phyloP scores from a whole-genome alignment of 2,329 filamentous ascomycete species.

The Teratosphaeria gauchensis region DNA sequence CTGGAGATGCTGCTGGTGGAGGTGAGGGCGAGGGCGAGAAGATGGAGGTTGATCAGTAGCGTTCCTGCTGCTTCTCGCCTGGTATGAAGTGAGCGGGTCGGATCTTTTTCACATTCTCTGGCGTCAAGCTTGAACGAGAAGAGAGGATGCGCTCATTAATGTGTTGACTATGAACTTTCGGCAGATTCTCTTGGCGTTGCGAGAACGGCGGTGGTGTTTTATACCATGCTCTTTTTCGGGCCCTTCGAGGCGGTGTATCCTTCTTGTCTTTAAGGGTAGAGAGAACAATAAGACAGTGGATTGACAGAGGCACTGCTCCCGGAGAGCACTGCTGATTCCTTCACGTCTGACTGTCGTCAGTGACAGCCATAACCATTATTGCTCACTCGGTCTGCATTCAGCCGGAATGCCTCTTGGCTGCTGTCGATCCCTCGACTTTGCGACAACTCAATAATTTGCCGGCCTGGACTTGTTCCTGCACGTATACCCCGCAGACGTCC shows the following conservation, averaged over 20 bases:
- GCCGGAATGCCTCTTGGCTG: not conserved
- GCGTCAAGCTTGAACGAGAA: not conserved
- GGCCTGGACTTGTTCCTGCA: not conserved
- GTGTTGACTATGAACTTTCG: not conserved
- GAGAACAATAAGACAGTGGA: not conserved
- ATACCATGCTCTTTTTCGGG: not conserved
- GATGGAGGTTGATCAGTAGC: conserved; percentile 16
- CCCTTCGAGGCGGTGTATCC: not conserved
- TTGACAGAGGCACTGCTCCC: not conserved
- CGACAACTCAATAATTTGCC: not conserved
- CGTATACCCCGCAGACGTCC: not conserved
- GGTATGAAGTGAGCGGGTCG: not conserved
- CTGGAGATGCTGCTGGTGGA: not conserved
- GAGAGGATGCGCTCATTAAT: not conserved
- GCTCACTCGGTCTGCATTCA: not conserved
- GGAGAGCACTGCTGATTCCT: not conserved
- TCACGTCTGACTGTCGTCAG: not conserved
- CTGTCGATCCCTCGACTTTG: not conserved
- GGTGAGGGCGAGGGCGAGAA: conserved; percentile 1
- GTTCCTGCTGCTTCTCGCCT: not conserved
- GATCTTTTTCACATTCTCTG: not conserved
- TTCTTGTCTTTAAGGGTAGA: not conserved
- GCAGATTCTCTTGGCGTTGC: not conserved
- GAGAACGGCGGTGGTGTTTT: not conserved
- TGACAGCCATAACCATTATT: not conserved